phyloP scores from a whole-genome alignment of 202 grass and related monocot genomes.

The Saccharum hybrid region DNA sequence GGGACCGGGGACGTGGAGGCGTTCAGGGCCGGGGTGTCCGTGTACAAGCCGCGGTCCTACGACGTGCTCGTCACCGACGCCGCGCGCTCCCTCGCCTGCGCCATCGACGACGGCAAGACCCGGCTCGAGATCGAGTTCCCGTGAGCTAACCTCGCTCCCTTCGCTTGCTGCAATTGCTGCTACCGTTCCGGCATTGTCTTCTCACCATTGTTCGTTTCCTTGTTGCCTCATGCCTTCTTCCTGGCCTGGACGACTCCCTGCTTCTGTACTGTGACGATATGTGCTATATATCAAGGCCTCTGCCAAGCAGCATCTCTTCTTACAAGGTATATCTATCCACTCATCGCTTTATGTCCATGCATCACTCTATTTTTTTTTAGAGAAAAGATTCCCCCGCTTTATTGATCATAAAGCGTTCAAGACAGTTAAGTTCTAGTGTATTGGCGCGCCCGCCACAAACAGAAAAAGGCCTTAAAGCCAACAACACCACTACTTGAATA shows the following conservation, averaged over 20 bases:
- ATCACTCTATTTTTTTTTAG: background rate
- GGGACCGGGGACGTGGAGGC: conserved; percentile 6
- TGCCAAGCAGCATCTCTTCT: conserved; percentile 92
- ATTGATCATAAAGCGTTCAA: background rate
- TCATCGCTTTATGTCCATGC: background rate
- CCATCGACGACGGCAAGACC: conserved; percentile 73
- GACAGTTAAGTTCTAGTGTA: background rate
- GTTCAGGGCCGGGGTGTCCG: conserved; percentile 63
- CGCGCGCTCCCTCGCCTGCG: conserved; percentile 75
- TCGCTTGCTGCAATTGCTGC: background rate
- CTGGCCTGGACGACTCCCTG: conserved; percentile 6
- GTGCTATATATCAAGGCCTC: conserved; percentile 40
- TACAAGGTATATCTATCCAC: conserved; percentile 78
- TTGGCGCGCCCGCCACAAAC: too few relatives aligned
- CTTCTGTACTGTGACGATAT: background rate
- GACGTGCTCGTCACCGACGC: conserved; percentile 90
- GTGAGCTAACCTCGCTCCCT: conserved; percentile 34
- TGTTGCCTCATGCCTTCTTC: conserved; percentile 29
- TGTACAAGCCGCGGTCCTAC: conserved; percentile 89
- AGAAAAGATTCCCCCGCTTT: background rate
- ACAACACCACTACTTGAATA: background rate
- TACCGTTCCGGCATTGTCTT: background rate
- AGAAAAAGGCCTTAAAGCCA: background rate
- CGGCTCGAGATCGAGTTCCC: conserved; percentile 98
- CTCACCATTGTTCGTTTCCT: background rate